A percentile compares a stretch with the other conserved stretches of the same genome.
These are phyloP conservation scores for Henningerozyma blattae DNA, from an alignment of 805 yeast genomes.

Conservation along the genomic window DNA sequence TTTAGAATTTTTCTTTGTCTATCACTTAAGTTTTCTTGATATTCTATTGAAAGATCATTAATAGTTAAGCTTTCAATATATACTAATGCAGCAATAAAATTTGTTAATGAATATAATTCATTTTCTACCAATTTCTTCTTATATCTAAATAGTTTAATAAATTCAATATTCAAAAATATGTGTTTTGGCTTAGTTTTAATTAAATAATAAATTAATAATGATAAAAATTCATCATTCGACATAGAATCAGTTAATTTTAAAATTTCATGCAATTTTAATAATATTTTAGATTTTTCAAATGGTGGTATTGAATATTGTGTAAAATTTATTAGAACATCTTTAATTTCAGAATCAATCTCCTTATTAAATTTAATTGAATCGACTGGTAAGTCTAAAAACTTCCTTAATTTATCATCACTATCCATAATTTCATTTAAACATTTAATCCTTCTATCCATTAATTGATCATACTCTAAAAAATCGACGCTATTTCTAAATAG, in stretches of 20 bases:
- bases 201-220: constrained; percentile 19
- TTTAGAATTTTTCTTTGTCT: constrained; percentile 9
- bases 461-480: constrained; percentile 18
- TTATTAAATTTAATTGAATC: constrained; percentile 5
- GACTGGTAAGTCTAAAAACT: constrained; percentile 16
- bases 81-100: constrained; percentile 24
- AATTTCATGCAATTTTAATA: constrained; percentile 17
- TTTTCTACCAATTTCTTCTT: constrained; percentile 22
- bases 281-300: constrained; percentile 16
- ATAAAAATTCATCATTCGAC: constrained; percentile 24
- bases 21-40: constrained; percentile 8
- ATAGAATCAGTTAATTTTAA: constrained; percentile 15
- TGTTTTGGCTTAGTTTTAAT: constrained; percentile 15
- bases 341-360: constrained; percentile 6
- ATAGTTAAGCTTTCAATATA: constrained; percentile 21
- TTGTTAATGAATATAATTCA: constrained; percentile 23
- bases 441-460: constrained; percentile 14
- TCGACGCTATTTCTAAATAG: constrained; percentile 24
- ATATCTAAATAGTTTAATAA: constrained; percentile 22
- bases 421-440: constrained; percentile 13
- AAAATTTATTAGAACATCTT: constrained; percentile 10
- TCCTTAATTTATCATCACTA: constrained; percentile 12
- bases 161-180: constrained; percentile 19
- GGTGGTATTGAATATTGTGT: constrained; percentile 19
- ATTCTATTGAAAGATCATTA: constrained; percentile 12